These are phyloP conservation scores for Colletotrichum endophyticum DNA, from an alignment of 2,329 filamentous ascomycete genomes.

Conservation along the genomic window DNA sequence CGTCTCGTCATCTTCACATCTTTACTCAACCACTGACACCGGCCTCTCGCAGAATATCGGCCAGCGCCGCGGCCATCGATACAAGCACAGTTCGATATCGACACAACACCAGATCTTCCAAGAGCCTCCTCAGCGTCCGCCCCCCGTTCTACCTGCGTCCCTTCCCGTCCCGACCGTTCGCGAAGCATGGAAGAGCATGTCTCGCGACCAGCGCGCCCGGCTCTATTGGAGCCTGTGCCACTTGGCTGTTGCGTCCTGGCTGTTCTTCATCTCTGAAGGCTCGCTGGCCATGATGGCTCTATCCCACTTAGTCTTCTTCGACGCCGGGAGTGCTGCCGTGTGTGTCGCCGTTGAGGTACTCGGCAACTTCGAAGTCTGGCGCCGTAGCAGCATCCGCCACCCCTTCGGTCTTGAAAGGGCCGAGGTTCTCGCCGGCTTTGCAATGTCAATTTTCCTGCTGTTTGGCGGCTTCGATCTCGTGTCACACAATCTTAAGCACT, in stretches of 20 bases:
- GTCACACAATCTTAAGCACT: conserved; percentile 90
- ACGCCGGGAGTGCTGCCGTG: conserved; percentile 88
- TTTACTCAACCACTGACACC: conserved; percentile 4
- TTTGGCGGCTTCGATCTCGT: conserved; percentile 97
- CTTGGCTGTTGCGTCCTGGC: conserved; percentile 79
- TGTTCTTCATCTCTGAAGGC: conserved; percentile 84
- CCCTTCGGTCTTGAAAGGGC: conserved; percentile 92
- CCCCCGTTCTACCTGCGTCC: conserved; percentile 87
- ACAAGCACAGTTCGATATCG: conserved; percentile 95
- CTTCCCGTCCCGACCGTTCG: conserved; percentile 88
- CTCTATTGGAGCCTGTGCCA: conserved; percentile 92
- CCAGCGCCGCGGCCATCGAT: conserved; percentile 92
- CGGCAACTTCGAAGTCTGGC: conserved; percentile 98
- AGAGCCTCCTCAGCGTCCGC: conserved; percentile 84
- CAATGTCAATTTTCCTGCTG: conserved; percentile 93
- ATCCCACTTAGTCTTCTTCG: conserved; percentile 93
- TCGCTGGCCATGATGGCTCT: conserved; percentile 91
- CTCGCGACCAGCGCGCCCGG: conserved; percentile 80
- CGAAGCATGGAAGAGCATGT: conserved; percentile 91
- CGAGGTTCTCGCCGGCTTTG: conserved; percentile 94
- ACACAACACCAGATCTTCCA: conserved; percentile 92
- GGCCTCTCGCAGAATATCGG: conserved; percentile 72
- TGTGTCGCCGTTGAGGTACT: conserved; percentile 93
- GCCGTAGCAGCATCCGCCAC: conserved; percentile 87
- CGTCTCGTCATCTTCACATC: background rate